Base-by-base conservation (phyloP, 1,284 basidiomycete genomes). In the Calocybe gambosa region DNA sequence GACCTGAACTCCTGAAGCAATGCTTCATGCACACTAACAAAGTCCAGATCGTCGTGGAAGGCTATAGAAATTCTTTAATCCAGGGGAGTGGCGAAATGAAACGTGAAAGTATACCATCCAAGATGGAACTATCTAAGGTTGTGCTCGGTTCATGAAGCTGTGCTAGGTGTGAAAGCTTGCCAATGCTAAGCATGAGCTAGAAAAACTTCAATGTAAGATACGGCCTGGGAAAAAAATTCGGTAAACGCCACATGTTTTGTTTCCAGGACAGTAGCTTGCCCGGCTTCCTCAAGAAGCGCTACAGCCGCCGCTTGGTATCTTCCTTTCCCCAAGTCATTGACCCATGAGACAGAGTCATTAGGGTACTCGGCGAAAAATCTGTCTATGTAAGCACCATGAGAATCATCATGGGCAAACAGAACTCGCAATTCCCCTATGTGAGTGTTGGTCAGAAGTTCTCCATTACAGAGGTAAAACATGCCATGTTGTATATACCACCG, bases 161-260 rank as follows among this genome's bases (percentile, higher is more conserved):
- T 5, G 89, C 88, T 6, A 97, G 73, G 48, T 89, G 81, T 0
- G 88, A 74, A 5, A 99, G 77, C 67, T 98, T 98, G 36, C 88
- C 88, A 23, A 99, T 80, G 58, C 92, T 94, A 45, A 95, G 77
- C 75, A 93, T 85, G 41, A 95, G 71, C 90, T 96, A 31, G 47
- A 43, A 5, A 13, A 28, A 6, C 38, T 21, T 29, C 43, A 56
- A 46, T 60, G 46, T 46, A 21, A 36, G 42, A 25, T 36, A 15
- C 44, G 10, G 37, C 16, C 6, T 23, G 33, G 1, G 31, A 35
- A 18, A 45, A 45, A 19, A 34, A 28, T 13, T 23, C 42, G 20
- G 42, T 12, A 29, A 29, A 25, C 39, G 36, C 54, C 60, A 93
- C 91, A 69, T 93, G 85, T 66, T 83, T 83, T 25, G 81, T 74